phyloP scores from a whole-genome alignment of 1,139 yeast genomes.

The Candida tropicalis region DNA sequence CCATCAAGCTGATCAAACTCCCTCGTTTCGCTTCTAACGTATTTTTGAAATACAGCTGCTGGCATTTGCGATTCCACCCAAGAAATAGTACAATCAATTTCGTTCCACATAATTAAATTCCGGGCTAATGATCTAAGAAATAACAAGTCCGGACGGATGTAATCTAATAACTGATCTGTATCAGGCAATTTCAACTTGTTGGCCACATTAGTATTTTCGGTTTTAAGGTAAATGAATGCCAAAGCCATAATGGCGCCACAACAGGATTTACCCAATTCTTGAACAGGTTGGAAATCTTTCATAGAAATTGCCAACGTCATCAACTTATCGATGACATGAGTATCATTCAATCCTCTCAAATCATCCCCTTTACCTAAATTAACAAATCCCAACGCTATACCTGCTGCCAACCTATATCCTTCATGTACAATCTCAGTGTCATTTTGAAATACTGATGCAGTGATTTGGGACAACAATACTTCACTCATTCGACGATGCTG shows the following conservation, averaged over 20 bases:
- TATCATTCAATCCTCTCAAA: conserved; percentile 64
- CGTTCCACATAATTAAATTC: conserved; percentile 80
- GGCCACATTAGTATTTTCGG: conserved; percentile 65
- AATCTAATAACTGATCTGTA: conserved; percentile 63
- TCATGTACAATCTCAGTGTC: conserved; percentile 66
- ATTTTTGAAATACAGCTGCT: conserved; percentile 32
- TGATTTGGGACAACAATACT: conserved; percentile 68
- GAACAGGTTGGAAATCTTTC: conserved; percentile 69
- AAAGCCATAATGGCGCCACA: conserved; percentile 84
- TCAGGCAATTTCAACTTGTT: conserved; percentile 64
- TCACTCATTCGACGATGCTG: conserved; percentile 90
- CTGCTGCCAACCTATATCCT: conserved; percentile 86
- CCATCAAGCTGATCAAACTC: conserved; percentile 43
- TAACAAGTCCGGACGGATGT: conserved; percentile 78
- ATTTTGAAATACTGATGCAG: conserved; percentile 56
- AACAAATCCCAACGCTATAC: conserved; percentile 85
- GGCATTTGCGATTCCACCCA: conserved; percentile 73
- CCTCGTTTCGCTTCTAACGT: conserved; percentile 18
- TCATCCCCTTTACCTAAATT: conserved; percentile 79
- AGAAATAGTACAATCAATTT: conserved; percentile 47
- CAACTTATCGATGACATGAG: conserved; percentile 68
- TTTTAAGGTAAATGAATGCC: conserved; percentile 70
- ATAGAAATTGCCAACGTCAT: conserved; percentile 61
- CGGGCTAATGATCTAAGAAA: conserved; percentile 69
- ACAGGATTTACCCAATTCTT: conserved; percentile 71